Conservation (phyloP, 345 rosid genomes). For the Durio zibethinus region DNA sequence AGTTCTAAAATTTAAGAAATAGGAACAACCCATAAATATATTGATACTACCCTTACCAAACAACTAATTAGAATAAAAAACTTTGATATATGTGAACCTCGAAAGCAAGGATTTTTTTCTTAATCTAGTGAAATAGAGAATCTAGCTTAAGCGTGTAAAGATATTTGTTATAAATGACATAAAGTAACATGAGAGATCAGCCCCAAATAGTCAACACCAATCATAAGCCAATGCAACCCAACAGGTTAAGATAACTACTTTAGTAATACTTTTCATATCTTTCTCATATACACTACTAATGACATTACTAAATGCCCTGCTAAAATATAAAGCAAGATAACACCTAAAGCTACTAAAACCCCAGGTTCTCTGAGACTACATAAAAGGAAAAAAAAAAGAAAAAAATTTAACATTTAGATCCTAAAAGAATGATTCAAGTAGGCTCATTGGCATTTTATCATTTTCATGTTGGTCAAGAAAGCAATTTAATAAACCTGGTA, state of each 20-base stretch:
- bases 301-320: constrained; percentile 94
- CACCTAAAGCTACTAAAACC: constrained; percentile 70
- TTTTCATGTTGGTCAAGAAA: background rate
- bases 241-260: constrained; percentile 41
- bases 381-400: background rate
- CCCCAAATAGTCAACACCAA: background rate
- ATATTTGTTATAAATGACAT: background rate
- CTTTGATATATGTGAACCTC: constrained; percentile 18
- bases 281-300: constrained; percentile 74
- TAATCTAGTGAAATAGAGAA: constrained; percentile 27
- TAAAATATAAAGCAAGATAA: constrained; percentile 76
- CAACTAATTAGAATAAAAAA: no score
- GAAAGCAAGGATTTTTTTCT: constrained; percentile 24
- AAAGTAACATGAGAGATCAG: constrained; percentile 2
- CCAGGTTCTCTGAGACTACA: constrained; percentile 70
- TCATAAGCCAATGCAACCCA: constrained; percentile 21
- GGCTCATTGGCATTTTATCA: background rate
- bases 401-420: background rate
- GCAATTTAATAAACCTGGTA: constrained; percentile 43
- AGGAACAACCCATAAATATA: no score
- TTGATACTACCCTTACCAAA: background rate
- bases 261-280: constrained; percentile 67
- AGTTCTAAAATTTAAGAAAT: background rate
- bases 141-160: constrained; percentile 14
- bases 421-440: background rate